Percentiles rank a stretch among this genome's conserved stretches.
Evolutionary conservation across 2,329 filamentous ascomycete genomes (phyloP).

Genomic region (Microthyrium microscopicum): DNA sequence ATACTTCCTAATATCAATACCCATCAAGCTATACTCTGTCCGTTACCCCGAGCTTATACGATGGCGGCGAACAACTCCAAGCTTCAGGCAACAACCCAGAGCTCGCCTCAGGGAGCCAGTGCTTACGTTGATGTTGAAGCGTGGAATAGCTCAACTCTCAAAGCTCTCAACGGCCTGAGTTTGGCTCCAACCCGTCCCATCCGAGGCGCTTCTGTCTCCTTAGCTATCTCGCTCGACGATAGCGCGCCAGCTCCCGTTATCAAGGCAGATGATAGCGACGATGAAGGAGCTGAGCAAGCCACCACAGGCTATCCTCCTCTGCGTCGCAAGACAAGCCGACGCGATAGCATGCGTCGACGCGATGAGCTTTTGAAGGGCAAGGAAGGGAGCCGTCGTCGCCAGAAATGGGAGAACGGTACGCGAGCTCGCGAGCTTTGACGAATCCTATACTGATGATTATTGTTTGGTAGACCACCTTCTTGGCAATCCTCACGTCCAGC

Average conservation of each 20-base stretch:
- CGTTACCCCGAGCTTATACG: conserved; percentile 1
- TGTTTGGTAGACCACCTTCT: conserved; percentile 69
- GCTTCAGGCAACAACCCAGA: neutral
- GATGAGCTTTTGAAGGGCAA: conserved; percentile 76
- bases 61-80: no score
- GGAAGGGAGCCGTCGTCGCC: conserved; percentile 69
- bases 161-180: conserved; percentile 23
- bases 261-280: conserved; percentile 17
- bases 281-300: conserved; percentile 29
- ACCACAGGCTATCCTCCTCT: conserved; percentile 28
- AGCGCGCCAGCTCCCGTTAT: conserved; percentile 12
- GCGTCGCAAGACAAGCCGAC: conserved; percentile 37
- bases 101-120: neutral
- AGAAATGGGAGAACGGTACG: conserved; percentile 87
- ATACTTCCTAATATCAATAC: no score
- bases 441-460: conserved; percentile 4
- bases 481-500: conserved; percentile 70
- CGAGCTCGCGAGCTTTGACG: neutral
- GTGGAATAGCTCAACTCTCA: conserved; percentile 31
- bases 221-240: conserved; percentile 64
- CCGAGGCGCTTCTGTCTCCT: conserved; percentile 42
- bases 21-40: neutral
- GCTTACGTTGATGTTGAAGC: conserved; percentile 26
- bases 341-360: conserved; percentile 48
- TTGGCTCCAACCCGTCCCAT: conserved; percentile 16